Conservation (phyloP, 257 asterid genomes). For the Gentiana macrophylla region DNA sequence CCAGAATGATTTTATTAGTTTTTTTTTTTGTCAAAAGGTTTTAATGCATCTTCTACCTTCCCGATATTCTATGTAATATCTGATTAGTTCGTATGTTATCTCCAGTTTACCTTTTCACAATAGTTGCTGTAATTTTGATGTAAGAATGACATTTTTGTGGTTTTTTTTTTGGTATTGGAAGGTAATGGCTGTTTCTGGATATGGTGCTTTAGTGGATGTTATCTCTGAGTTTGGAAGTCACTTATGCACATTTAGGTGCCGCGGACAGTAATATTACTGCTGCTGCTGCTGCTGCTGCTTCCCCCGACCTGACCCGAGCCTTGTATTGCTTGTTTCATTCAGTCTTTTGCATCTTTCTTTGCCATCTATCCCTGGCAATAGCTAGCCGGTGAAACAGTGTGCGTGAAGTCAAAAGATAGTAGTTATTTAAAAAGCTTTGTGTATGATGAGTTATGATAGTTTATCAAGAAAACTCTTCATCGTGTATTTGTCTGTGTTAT, state of each 20-base stretch:
- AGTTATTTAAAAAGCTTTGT: no score
- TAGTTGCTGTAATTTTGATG: no score
- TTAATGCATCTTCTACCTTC: no score
- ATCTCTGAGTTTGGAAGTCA: conserved; percentile 94
- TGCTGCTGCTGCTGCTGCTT: background rate
- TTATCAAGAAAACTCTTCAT: no score
- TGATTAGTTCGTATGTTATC: no score
- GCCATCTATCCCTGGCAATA: background rate
- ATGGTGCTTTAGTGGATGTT: conserved; percentile 87
- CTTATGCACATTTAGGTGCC: conserved; percentile 67
- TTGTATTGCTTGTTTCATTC: background rate
- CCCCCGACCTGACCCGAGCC: background rate
- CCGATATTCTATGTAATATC: no score
- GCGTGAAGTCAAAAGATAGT: background rate
- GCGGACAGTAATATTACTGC: conserved; percentile 21
- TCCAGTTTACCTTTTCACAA: no score
- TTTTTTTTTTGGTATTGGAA: conserved; percentile 14
- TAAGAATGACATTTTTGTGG: no score
- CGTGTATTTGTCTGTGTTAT: no score
- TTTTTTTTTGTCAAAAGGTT: no score
- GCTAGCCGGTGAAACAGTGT: background rate
- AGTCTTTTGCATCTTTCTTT: background rate
- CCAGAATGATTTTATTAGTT: no score
- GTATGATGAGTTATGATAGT: no score
- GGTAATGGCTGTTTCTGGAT: conserved; percentile 82